Percentiles rank a stretch among this genome's conserved stretches.
phyloP scores from a whole-genome alignment of 1,139 yeast species.

The Chernovozyma sophiae-reginae region DNA sequence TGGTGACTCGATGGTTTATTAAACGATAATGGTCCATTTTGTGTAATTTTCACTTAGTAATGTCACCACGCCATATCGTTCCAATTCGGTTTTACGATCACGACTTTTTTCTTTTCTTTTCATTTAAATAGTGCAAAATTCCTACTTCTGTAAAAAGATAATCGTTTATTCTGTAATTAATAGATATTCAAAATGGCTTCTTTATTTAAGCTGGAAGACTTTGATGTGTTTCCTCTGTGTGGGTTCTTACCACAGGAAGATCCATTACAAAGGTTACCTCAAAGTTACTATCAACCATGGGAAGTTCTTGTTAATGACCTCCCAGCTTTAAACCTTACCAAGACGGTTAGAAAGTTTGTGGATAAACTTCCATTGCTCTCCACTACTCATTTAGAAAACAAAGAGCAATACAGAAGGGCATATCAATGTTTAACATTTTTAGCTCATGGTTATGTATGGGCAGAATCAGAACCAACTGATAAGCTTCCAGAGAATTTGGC shows the following conservation, averaged over 20 bases:
- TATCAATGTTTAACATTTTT: slow-evolving; percentile 74
- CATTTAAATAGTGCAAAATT: too few relatives aligned
- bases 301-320: slow-evolving; percentile 61
- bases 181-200: slow-evolving; percentile 4
- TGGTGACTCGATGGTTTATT: too few relatives aligned
- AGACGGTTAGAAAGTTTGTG: slow-evolving; percentile 53
- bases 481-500: slow-evolving; percentile 66
- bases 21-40: too few relatives aligned
- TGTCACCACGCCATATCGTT: too few relatives aligned
- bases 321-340: slow-evolving; percentile 69
- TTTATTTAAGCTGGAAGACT: slow-evolving; percentile 44
- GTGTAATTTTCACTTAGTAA: too few relatives aligned
- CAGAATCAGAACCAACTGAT: slow-evolving; percentile 62
- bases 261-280: slow-evolving; percentile 61
- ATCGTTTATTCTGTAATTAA: not conserved
- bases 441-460: slow-evolving; percentile 90
- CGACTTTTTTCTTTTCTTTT: not conserved
- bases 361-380: slow-evolving; percentile 57
- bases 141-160: too few relatives aligned
- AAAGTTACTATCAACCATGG: slow-evolving; percentile 71
- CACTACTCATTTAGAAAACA: slow-evolving; percentile 38
- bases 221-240: slow-evolving; percentile 61
- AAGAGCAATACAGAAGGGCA: slow-evolving; percentile 67
- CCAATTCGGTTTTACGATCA: too few relatives aligned
- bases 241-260: slow-evolving; percentile 75